phyloP scores from a whole-genome alignment of 495 filamentous ascomycete genomes.

The Chaetomidium leptoderma region DNA sequence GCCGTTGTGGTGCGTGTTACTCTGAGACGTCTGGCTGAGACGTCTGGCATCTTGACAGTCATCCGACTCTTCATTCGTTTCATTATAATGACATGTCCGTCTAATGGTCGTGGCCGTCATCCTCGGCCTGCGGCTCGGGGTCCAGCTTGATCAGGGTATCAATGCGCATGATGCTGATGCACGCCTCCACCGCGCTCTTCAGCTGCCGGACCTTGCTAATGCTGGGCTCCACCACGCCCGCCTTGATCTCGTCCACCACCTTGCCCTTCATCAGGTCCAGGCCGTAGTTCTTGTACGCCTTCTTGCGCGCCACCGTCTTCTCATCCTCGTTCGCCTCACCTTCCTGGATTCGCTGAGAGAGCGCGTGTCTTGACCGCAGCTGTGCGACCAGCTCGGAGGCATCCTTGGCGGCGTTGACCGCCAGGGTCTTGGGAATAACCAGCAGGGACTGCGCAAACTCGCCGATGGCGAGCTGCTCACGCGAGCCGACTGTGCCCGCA shows the following conservation, averaged over 20 bases:
- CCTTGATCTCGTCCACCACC: constrained; percentile 90
- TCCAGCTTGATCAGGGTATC: constrained; percentile 99
- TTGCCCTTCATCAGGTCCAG: constrained; percentile 85
- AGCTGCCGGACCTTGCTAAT: constrained; percentile 98
- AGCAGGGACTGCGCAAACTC: constrained; percentile 95
- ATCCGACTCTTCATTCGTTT: constrained; percentile 13
- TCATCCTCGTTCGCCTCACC: constrained; percentile 79
- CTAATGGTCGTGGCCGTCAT: constrained; percentile 71
- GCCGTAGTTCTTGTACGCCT: constrained; percentile 97
- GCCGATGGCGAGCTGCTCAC: constrained; percentile 96
- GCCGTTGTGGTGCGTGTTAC: not conserved
- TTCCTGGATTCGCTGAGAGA: constrained; percentile 84
- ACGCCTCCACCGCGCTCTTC: constrained; percentile 98
- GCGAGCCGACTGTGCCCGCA: constrained; percentile 94
- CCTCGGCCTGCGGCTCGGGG: constrained; percentile 74
- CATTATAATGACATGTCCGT: constrained; percentile 9
- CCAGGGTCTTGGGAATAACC: constrained; percentile 92
- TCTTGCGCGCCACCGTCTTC: constrained; percentile 82
- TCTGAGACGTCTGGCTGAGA: too few species aligned
- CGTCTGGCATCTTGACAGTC: constrained; percentile 1
- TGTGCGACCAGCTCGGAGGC: constrained; percentile 91
- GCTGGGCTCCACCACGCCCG: constrained; percentile 90
- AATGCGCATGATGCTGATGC: constrained; percentile 98
- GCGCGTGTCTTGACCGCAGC: constrained; percentile 88
- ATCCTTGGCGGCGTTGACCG: constrained; percentile 96